Conservation (phyloP, 306 rosid genomes). For the Casuarina cunninghamiana region DNA sequence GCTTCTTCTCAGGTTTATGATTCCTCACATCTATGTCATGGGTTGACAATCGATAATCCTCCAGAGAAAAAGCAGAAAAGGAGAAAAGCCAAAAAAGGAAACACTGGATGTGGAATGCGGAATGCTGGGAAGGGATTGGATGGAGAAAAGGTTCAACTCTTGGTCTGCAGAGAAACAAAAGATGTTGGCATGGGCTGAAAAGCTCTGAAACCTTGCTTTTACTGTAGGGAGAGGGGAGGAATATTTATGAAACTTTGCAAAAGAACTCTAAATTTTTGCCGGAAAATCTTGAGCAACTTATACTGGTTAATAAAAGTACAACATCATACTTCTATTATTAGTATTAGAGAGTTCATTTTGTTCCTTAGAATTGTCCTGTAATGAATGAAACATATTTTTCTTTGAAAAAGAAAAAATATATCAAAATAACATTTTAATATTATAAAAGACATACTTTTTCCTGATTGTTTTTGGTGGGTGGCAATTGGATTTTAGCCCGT, state of each 20-base stretch:
- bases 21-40: background rate
- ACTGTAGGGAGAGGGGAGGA: background rate
- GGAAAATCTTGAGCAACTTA: no score
- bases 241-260: background rate
- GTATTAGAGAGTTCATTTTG: no score
- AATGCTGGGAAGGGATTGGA: constrained; percentile 16
- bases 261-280: background rate
- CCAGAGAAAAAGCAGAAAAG: background rate
- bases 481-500: constrained; percentile 31
- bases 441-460: no score
- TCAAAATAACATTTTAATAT: no score
- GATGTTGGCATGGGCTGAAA: constrained; percentile 29
- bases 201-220: constrained; percentile 18
- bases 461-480: constrained; percentile 29
- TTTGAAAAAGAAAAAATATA: no score
- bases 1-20: background rate
- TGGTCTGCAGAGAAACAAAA: constrained; percentile 18
- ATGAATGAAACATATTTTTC: no score
- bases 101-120: background rate
- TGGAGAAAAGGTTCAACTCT: background rate
- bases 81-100: constrained; percentile 4
- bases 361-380: no score
- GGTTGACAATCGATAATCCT: background rate
- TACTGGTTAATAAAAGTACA: no score
- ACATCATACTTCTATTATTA: no score